Conservation (phyloP, 2,329 filamentous ascomycete genomes). For the Drechslerella coelobrocha region DNA sequence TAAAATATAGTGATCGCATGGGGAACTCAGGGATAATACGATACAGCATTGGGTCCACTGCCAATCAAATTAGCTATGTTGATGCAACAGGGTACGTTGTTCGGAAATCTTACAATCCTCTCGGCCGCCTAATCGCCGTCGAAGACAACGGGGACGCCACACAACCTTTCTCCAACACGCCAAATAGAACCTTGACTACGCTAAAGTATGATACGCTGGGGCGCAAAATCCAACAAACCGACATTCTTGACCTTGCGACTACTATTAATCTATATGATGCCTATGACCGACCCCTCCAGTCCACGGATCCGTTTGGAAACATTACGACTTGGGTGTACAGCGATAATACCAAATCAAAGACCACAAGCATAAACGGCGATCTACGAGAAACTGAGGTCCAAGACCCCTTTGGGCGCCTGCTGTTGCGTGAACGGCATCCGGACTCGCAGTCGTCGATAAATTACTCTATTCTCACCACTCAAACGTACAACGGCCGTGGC, state of each 20-base stretch:
- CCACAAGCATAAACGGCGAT: neutral
- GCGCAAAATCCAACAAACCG: neutral
- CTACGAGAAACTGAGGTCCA: neutral
- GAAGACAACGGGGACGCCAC: slow-evolving; percentile 9
- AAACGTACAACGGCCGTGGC: slow-evolving; percentile 4
- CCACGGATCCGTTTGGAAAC: slow-evolving; percentile 9
- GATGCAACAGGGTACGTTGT: neutral
- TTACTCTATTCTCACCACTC: neutral
- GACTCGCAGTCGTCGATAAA: slow-evolving; percentile 1
- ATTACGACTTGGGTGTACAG: neutral
- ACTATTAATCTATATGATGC: slow-evolving; percentile 13
- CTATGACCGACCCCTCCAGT: neutral
- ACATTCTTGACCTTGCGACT: neutral
- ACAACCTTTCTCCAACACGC: neutral
- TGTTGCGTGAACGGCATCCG: neutral
- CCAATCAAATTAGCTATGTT: neutral
- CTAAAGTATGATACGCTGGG: neutral
- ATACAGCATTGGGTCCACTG: neutral
- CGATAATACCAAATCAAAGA: neutral
- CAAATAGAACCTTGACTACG: neutral
- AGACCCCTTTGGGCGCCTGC: neutral
- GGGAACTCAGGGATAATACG: neutral
- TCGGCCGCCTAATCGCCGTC: neutral
- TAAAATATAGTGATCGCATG: neutral
- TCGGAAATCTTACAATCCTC: neutral